Evolutionary conservation across 2,329 filamentous ascomycete species (phyloP).

Genomic region (Apiospora kogelbergensis): DNA sequence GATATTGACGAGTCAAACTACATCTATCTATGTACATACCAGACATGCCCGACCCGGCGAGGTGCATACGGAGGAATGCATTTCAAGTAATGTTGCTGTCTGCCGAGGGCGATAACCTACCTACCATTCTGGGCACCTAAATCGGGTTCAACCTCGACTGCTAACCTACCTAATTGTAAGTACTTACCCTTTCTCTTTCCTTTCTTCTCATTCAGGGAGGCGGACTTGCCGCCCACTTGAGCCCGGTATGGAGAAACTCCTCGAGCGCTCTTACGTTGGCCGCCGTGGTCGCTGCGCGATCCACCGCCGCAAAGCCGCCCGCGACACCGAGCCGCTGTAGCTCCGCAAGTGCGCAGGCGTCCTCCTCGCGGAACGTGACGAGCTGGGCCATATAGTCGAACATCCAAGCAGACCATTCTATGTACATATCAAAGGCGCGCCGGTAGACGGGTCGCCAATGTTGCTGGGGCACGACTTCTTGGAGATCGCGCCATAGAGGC

Average conservation of each 20-base stretch:
- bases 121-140: background rate
- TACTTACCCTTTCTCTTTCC: no score
- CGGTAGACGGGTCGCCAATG: background rate
- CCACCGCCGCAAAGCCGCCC: background rate
- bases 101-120: background rate
- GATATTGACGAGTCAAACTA: background rate
- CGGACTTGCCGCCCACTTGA: background rate
- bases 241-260: background rate
- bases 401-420: background rate
- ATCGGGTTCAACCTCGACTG: background rate
- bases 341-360: background rate
- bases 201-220: background rate
- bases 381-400: background rate
- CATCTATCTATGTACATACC: background rate
- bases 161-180: background rate
- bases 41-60: background rate
- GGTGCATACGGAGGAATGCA: background rate
- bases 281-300: background rate
- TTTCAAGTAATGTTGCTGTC: background rate
- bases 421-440: background rate
- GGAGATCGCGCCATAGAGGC: background rate
- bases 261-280: background rate
- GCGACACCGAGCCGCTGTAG: background rate
- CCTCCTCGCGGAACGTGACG: background rate
- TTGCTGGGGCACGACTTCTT: background rate